Base-by-base conservation (phyloP, 495 filamentous ascomycete genomes). In the Penicillium daleae region DNA sequence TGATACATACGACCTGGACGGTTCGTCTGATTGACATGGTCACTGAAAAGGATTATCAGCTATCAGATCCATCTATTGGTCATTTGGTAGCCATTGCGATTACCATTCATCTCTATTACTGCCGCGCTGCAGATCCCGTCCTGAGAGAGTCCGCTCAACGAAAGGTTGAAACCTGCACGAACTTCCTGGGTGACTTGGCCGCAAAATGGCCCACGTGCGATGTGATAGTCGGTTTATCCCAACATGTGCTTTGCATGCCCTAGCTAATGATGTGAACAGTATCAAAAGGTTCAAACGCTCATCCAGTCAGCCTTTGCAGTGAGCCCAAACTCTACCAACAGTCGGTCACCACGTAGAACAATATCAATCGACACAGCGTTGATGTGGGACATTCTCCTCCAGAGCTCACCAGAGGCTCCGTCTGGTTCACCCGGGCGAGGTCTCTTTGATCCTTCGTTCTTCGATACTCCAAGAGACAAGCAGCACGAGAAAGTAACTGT, bases 341-440 rank as follows among this genome's bases (percentile, higher is more conserved):
- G 71, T 22, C 72, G 69, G 53, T 62, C 66, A 21, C 71, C 78
- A 9, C 71, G 74, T 32, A 74, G 77, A 50, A 78, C 78, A 26
- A 67, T 78, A 44, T 74, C 78, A 6, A 80, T 70, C 24, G 62
- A 74, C 40, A 75, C 78, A 4, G 71, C 75, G 6, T 53, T 80
- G n/a, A 80, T 80, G 78, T 80, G 78, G 78, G 76, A 79, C 24
- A 76, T 78, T 26, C 70, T 80, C 8, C 71, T 74, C 12, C 71
- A 77, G 55, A 75, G 65, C 50, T 71, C 71, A 10, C 59, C 66
- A 3, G 62, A 61, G 19, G 58, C 59, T 1, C 42, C 57, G 9
- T 66, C 50, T 7, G 44, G 48, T 27, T 60, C 65, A 21, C 42
- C 68, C 3, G 65, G 67, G 1, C 66, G 63, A 7, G 64, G 68